Conservation (phyloP, 192 early-diverging fungal species). For the Pilobolus umbonatus region DNA sequence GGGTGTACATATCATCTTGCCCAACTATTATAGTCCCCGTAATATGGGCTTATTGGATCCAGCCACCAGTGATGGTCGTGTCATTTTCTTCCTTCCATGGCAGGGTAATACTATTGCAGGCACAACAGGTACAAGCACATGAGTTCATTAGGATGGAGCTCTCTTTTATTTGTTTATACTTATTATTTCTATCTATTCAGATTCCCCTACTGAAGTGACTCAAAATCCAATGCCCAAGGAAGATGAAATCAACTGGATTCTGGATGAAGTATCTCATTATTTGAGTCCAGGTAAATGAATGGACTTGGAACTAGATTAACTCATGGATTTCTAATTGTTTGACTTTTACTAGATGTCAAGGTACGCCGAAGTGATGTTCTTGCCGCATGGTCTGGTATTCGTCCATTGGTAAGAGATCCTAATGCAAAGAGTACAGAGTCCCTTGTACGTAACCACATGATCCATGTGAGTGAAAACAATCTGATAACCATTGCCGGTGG, state of each 20-base stretch:
- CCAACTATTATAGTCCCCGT: conserved; percentile 90
- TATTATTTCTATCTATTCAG: conserved; percentile 16
- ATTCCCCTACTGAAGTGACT: conserved; percentile 83
- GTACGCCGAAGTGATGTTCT: conserved; percentile 94
- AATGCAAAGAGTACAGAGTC: conserved; percentile 86
- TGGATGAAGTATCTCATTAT: conserved; percentile 88
- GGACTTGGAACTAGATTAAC: neutral
- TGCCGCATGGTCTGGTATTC: conserved; percentile 98
- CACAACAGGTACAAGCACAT: conserved; percentile 76
- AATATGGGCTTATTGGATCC: conserved; percentile 97
- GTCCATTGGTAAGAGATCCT: conserved; percentile 95
- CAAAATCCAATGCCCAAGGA: conserved; percentile 84
- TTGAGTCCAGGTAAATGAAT: conserved; percentile 55
- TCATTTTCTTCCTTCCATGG: conserved; percentile 98
- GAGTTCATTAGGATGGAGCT: no score
- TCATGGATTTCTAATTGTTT: neutral
- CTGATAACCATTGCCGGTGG: conserved; percentile 95
- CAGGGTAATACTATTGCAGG: conserved; percentile 94
- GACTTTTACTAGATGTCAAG: conserved; percentile 70
- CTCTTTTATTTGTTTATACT: neutral
- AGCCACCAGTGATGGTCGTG: conserved; percentile 87
- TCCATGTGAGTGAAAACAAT: conserved; percentile 75
- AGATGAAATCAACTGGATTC: conserved; percentile 94
- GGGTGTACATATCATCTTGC: conserved; percentile 92
- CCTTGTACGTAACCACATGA: conserved; percentile 97